These are phyloP conservation scores for Phialocephala subalpina DNA, from an alignment of 2,329 filamentous ascomycete genomes.

Conservation along the genomic window DNA sequence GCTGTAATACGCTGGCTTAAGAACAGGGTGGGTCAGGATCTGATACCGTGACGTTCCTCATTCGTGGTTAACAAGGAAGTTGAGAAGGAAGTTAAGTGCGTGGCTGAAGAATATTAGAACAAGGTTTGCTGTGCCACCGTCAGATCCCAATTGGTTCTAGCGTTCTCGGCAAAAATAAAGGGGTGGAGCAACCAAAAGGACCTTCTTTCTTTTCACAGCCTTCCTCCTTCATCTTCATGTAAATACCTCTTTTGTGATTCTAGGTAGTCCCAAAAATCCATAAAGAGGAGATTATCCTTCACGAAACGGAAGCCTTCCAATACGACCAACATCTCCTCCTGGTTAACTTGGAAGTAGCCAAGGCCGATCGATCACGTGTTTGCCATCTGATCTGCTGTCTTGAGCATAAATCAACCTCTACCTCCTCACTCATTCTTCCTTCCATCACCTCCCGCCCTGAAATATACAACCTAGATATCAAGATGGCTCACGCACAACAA, in stretches of 20 bases:
- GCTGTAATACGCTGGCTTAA: too few species aligned
- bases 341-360: background rate
- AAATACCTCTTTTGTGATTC: background rate
- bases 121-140: background rate
- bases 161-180: background rate
- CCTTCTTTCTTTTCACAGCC: background rate
- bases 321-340: background rate
- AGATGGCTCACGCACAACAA: background rate
- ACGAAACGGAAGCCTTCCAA: background rate
- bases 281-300: too few species aligned
- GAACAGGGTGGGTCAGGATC: too few species aligned
- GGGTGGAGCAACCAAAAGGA: background rate
- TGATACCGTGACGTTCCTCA: too few species aligned
- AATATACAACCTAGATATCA: background rate
- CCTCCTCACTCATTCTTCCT: too few species aligned
- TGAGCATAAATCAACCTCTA: background rate
- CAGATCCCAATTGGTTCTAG: background rate
- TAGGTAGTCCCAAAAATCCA: background rate
- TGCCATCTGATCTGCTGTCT: conserved; percentile 3
- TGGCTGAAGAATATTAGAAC: background rate
- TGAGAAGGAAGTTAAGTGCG: background rate
- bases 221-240: background rate
- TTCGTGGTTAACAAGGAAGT: background rate
- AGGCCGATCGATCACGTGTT: background rate
- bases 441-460: too few species aligned